Conservation (phyloP, 495 filamentous ascomycete species). For the Stereocaulon alpinum region DNA sequence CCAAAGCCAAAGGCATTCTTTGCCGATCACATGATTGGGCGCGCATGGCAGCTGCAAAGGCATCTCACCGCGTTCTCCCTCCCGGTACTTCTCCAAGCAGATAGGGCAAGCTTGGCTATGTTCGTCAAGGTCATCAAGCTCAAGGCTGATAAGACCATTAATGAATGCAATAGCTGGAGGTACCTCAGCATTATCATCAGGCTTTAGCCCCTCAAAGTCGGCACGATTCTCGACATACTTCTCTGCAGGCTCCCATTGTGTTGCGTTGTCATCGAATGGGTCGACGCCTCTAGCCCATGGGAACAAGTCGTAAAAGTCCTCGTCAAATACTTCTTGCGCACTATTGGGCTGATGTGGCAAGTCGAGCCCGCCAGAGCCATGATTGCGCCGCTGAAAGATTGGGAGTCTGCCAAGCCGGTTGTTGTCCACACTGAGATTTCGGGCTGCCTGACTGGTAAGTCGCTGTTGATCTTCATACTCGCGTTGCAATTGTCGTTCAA, state of each 20-base stretch:
- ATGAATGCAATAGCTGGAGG: constrained; percentile 2
- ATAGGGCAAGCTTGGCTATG: background rate
- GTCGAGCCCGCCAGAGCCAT: background rate
- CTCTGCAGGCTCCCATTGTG: background rate
- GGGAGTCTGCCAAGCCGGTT: background rate
- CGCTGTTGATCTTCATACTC: background rate
- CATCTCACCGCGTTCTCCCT: background rate
- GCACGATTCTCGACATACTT: background rate
- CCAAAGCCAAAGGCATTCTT: constrained; percentile 1
- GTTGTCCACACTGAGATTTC: background rate
- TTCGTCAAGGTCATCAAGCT: background rate
- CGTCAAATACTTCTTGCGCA: background rate
- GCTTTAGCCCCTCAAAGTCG: background rate
- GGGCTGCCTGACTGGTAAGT: background rate
- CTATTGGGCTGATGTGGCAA: background rate
- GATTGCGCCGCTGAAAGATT: background rate
- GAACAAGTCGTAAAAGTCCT: background rate
- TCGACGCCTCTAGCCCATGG: background rate
- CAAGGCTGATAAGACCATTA: constrained; percentile 6
- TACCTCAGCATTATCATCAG: background rate
- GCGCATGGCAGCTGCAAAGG: constrained; percentile 8
- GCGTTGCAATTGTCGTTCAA: background rate
- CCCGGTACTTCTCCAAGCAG: constrained; percentile 1
- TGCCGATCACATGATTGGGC: constrained; percentile 1
- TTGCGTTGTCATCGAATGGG: background rate